Base-by-base conservation (phyloP, 139 green algal species). In the Nannochloris sp. region DNA sequence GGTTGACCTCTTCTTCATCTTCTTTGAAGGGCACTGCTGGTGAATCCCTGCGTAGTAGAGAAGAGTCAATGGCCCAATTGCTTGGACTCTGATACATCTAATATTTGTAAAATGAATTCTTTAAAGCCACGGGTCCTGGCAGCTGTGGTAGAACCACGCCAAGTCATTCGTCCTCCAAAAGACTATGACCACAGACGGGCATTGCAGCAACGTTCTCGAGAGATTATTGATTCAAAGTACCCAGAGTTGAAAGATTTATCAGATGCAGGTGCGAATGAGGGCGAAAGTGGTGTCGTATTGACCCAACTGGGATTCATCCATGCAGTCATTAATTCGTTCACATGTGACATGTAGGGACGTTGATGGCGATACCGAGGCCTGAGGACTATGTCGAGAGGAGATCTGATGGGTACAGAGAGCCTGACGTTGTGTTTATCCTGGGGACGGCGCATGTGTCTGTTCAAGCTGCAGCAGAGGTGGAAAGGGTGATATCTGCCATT, bases 361-460 rank as follows among this genome's bases (percentile, higher is more conserved):
- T 94, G 13, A 66, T 89, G 2, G 76, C 79, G 2, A 69, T 85
- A 12, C 66, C 59, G 13, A 74, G 82, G 2, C 87, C 79, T 9
- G 49, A 58, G 2, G 49, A 57, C 50, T 92, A 92, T 63, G 12
- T 17, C 14, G 85, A 92, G 63, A 71, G 87, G 0, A 79, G 82
- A 16, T 44, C 29, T 3, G 87, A 92, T 45, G 87, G 84, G 1
- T 93, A 92, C 56, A n/a, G 68, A 13, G 87, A 94, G 62, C 87
- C 87, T 0, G 53, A 76, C 49, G 48, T 80, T 2, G 57, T 95
- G 1, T 77, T 84, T 49, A 51, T 95, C 0, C 51, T 95, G 0
- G 87, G 83, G 59, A 93, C 87, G 4, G 82, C 80, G 1, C 87
- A 95, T 36, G 62, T 88, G 10, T 84, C 75, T 30, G 6, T 51